Base-by-base conservation (phyloP, 768 basidiomycete genomes). In the Cytidiella melzeri region DNA sequence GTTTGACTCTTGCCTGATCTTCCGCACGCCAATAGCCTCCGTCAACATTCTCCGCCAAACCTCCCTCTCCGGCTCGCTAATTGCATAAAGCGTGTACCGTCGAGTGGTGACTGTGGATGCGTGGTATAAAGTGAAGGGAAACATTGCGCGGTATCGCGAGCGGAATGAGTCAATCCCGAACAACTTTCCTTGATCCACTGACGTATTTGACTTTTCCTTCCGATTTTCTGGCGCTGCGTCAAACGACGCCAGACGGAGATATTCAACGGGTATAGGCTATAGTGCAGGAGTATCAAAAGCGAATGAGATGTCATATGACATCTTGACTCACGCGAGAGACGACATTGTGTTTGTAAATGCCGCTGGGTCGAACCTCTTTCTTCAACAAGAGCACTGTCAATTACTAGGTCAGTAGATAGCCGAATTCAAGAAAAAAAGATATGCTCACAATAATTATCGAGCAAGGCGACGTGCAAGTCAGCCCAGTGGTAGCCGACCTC, bases 361-460 rank as follows among this genome's bases (percentile, higher is more conserved):
- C 77, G 39, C 76, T 76, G 11, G 73, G 47, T 5, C 72, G 73
- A 37, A 67, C 75, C 61, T 85, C 81, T 53, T 85, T 81, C 42
- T 76, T 74, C 3, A 80, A 77, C 43, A 88, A 67, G 24, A 89
- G 63, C 45, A 89, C 86, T 87, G 51, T n/a, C n/a, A n/a, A n/a
- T n/a, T n/a, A n/a, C n/a, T n/a, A n/a, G n/a, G n/a, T n/a, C n/a
- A n/a, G n/a, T n/a, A n/a, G n/a, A n/a, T n/a, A n/a, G n/a, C n/a
- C n/a, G n/a, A n/a, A n/a, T n/a, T n/a, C n/a, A n/a, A n/a, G n/a
- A n/a, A n/a, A n/a, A n/a, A n/a, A n/a, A n/a, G n/a, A n/a, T n/a
- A n/a, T n/a, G 61, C 83, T 57, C 55, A 91, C 89, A 69, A 64
- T 81, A 87, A 59, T 91, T 87, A 61, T 92, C 90, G 38, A 92